Conservation (phyloP, 345 rosid species). For the Gossypium stocksii region DNA sequence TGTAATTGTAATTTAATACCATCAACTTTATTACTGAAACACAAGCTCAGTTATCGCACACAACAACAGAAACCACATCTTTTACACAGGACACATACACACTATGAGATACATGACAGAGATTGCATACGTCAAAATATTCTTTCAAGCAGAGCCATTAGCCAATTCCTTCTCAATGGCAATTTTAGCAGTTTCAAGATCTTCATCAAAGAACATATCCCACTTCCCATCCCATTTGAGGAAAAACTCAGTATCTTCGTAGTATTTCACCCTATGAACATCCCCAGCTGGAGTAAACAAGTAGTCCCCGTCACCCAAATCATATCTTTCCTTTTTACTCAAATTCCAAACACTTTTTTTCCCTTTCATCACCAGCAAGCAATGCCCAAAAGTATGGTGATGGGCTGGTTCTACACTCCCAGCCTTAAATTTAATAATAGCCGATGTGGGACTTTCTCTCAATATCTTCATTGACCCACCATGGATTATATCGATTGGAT, state of each 20-base stretch:
- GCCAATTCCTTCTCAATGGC: conserved; percentile 32
- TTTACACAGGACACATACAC: not conserved
- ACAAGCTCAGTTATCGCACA: not conserved
- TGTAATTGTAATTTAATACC: not conserved
- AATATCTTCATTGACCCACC: conserved; percentile 91
- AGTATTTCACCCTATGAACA: conserved; percentile 80
- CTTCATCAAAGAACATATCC: conserved; percentile 85
- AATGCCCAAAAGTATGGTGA: conserved; percentile 89
- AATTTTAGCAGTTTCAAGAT: conserved; percentile 53
- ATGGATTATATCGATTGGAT: conserved; percentile 60
- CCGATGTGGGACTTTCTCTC: conserved; percentile 80
- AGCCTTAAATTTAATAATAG: conserved; percentile 66
- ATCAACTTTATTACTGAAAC: conserved; percentile 1
- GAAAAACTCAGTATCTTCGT: conserved; percentile 84
- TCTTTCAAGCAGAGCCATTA: conserved; percentile 8
- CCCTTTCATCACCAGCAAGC: conserved; percentile 64
- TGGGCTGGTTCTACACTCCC: conserved; percentile 94
- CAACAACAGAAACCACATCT: not conserved
- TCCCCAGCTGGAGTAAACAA: conserved; percentile 77
- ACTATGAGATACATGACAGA: not conserved
- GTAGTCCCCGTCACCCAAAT: conserved; percentile 66
- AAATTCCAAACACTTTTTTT: conserved; percentile 82
- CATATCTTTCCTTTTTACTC: conserved; percentile 58
- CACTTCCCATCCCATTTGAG: conserved; percentile 93
- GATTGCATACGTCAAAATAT: not conserved